phyloP scores from a whole-genome alignment of 2,329 filamentous ascomycete species.

The Tolypocladium tundrense region DNA sequence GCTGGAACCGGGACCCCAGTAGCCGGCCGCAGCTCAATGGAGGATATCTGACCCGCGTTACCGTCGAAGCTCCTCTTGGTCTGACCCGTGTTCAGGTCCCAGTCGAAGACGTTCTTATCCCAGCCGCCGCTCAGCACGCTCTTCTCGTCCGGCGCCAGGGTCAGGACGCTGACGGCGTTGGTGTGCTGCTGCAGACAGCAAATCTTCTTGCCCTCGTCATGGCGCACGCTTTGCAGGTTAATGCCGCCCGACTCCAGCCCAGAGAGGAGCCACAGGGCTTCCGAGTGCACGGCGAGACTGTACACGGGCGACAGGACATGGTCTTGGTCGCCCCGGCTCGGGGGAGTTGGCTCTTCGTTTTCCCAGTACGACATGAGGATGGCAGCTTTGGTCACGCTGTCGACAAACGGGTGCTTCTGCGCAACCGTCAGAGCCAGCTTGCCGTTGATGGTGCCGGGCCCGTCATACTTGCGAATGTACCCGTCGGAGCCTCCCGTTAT shows the following conservation, averaged over 20 bases:
- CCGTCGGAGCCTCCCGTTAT: conserved; percentile 91
- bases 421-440: conserved; percentile 90
- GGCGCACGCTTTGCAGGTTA: conserved; percentile 84
- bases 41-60: conserved; percentile 73
- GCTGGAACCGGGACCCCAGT: conserved; percentile 66
- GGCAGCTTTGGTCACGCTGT: conserved; percentile 91
- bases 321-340: conserved; percentile 41
- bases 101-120: conserved; percentile 91
- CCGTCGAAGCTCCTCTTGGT: conserved; percentile 67
- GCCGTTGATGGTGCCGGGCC: conserved; percentile 86
- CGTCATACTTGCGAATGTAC: conserved; percentile 95
- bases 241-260: conserved; percentile 86
- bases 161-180: conserved; percentile 83
- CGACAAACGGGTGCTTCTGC: conserved; percentile 92
- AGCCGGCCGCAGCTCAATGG: conserved; percentile 74
- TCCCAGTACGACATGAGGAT: conserved; percentile 97
- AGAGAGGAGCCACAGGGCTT: conserved; percentile 83
- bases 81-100: conserved; percentile 84
- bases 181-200: conserved; percentile 71
- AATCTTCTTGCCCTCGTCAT: conserved; percentile 90
- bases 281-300: conserved; percentile 80
- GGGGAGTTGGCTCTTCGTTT: conserved; percentile 65
- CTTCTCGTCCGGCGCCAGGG: conserved; percentile 72
- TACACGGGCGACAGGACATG: conserved; percentile 79
- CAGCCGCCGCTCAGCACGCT: conserved; percentile 87